Percentiles rank a stretch among this genome's conserved stretches.
These are phyloP conservation scores for Cryphonectria parasitica DNA, from an alignment of 2,329 filamentous ascomycete species.

Conservation along the genomic window DNA sequence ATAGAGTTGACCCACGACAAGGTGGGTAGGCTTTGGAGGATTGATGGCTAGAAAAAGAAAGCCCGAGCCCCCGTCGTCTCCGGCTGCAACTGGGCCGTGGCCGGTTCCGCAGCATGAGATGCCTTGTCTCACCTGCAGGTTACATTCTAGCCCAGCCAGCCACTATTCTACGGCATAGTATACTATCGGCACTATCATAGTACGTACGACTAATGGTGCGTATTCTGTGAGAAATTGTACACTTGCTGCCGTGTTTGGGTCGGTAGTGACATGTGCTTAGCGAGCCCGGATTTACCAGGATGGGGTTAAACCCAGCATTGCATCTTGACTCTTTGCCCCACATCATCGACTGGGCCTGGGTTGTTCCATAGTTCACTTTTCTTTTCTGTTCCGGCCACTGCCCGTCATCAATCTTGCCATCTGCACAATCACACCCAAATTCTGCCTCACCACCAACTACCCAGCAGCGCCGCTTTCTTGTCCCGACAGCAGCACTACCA, in stretches of 20 bases:
- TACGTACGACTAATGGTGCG: too few relatives aligned
- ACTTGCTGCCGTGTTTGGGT: neutral
- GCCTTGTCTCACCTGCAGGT: constrained; percentile 1
- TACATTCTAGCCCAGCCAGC: neutral
- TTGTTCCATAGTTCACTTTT: constrained; percentile 19
- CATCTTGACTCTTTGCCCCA: neutral
- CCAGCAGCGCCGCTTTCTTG: constrained; percentile 7
- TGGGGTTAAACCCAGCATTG: neutral
- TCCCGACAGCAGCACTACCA: neutral
- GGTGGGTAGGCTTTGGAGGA: neutral
- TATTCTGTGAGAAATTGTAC: neutral
- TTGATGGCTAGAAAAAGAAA: neutral
- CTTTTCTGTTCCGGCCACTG: constrained; percentile 17
- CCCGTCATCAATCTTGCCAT: constrained; percentile 26
- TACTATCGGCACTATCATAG: too few relatives aligned
- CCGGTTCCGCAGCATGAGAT: constrained; percentile 12
- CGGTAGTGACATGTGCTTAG: neutral
- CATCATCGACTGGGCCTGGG: constrained; percentile 7
- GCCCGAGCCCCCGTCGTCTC: neutral
- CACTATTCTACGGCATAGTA: too few relatives aligned
- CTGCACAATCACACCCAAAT: constrained; percentile 18
- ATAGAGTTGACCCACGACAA: neutral
- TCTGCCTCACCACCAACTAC: constrained; percentile 25
- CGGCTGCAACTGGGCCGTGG: neutral
- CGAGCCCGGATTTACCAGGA: neutral